Evolutionary conservation across 73 alveolate genomes (phyloP).

Genomic region (Stentor roeselii): DNA sequence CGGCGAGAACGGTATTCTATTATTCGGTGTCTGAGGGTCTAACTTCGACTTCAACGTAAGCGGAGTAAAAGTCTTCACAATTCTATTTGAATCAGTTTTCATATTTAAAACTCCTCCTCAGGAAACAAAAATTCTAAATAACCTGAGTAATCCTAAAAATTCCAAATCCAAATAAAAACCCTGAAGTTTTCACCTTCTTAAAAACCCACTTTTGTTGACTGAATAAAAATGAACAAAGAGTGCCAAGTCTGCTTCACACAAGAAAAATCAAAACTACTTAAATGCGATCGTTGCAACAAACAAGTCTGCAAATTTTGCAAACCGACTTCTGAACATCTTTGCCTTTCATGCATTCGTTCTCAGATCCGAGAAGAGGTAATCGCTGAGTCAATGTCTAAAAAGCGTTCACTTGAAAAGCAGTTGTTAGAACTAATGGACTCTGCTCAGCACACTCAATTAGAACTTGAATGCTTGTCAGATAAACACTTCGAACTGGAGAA

Average conservation of each 20-base stretch:
- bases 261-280: not conserved
- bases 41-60: not conserved
- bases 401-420: not conserved
- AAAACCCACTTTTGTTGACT: too few relatives aligned
- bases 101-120: too few relatives aligned
- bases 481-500: not conserved
- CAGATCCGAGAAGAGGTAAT: not conserved
- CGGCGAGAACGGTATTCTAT: not conserved
- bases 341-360: not conserved
- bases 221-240: not conserved
- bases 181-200: too few relatives aligned
- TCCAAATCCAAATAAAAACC: too few relatives aligned
- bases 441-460: not conserved
- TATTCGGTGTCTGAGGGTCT: not conserved
- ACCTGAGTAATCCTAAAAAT: too few relatives aligned
- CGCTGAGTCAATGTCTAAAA: not conserved
- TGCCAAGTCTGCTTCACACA: not conserved
- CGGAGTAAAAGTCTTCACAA: not conserved
- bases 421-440: not conserved
- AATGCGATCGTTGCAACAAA: not conserved
- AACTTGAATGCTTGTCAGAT: not conserved
- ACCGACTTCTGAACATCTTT: not conserved
- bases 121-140: too few relatives aligned
- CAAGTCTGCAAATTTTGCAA: not conserved
- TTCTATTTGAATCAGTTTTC: not conserved